Conservation (phyloP, 2,329 filamentous ascomycete genomes). For the Alternaria conjuncta region DNA sequence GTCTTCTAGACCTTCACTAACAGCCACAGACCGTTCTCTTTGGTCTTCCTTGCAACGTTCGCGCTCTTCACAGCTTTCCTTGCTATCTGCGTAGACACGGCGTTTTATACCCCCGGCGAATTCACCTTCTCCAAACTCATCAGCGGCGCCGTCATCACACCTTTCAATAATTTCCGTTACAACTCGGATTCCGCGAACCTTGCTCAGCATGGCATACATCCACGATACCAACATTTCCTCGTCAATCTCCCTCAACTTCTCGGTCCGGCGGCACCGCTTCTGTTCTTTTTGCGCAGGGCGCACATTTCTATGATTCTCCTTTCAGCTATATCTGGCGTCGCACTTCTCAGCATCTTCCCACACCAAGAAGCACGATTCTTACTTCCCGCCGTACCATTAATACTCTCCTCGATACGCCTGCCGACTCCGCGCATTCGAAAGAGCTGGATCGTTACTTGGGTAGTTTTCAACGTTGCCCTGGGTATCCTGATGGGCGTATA, state of each 20-base stretch:
- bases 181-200: slow-evolving; percentile 58
- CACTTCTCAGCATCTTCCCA: slow-evolving; percentile 74
- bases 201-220: slow-evolving; percentile 60
- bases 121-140: slow-evolving; percentile 71
- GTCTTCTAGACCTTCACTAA: slow-evolving; percentile 8
- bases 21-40: slow-evolving; percentile 58
- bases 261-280: slow-evolving; percentile 57
- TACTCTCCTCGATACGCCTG: slow-evolving; percentile 74
- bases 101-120: slow-evolving; percentile 72
- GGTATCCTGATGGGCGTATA: slow-evolving; percentile 80
- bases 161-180: slow-evolving; percentile 61
- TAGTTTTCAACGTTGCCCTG: slow-evolving; percentile 71
- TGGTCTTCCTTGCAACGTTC: slow-evolving; percentile 69
- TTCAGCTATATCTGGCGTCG: slow-evolving; percentile 75
- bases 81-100: slow-evolving; percentile 82
- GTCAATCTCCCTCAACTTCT: slow-evolving; percentile 61
- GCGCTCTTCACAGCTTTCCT: slow-evolving; percentile 71
- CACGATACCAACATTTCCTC: slow-evolving; percentile 59
- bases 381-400: slow-evolving; percentile 75
- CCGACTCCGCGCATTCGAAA: slow-evolving; percentile 61
- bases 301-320: slow-evolving; percentile 65
- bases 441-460: slow-evolving; percentile 65
- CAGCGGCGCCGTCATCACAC: slow-evolving; percentile 58
- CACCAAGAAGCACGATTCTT: slow-evolving; percentile 84
- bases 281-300: slow-evolving; percentile 58